phyloP scores from a whole-genome alignment of 495 filamentous ascomycete genomes.

The Entonaema liquescens region DNA sequence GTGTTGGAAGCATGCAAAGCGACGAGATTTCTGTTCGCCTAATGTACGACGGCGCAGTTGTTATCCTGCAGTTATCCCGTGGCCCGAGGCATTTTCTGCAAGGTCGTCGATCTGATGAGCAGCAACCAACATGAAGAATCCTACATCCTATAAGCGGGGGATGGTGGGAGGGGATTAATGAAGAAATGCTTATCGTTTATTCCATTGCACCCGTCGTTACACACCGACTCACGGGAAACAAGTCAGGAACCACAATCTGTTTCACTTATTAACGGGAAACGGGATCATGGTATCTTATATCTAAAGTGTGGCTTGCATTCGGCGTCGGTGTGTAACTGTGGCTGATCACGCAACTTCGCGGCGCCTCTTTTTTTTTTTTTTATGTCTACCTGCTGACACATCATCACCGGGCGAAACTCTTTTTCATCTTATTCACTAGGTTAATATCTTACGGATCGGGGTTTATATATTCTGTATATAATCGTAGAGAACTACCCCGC shows the following conservation, averaged over 20 bases:
- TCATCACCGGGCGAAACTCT: neutral
- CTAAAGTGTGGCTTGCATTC: constrained; percentile 25
- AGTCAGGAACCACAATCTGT: neutral
- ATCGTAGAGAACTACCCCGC: neutral
- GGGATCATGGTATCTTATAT: neutral
- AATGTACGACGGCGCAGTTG: neutral
- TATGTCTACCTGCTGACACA: constrained; percentile 4
- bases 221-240: neutral
- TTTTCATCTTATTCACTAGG: neutral
- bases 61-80: neutral
- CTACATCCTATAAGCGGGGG: neutral
- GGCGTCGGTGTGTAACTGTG: constrained; percentile 16
- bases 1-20: neutral
- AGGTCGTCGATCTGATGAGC: neutral
- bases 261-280: neutral
- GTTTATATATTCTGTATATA: neutral
- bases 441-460: neutral
- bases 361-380: neutral
- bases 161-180: neutral
- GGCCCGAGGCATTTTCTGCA: neutral
- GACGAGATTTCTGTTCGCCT: neutral
- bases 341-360: constrained; percentile 23
- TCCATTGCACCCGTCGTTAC: neutral
- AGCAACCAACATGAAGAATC: neutral
- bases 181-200: neutral